Evolutionary conservation across 371 early-diverging fungal species (phyloP).

Genomic region (Umbelopsis sp.): DNA sequence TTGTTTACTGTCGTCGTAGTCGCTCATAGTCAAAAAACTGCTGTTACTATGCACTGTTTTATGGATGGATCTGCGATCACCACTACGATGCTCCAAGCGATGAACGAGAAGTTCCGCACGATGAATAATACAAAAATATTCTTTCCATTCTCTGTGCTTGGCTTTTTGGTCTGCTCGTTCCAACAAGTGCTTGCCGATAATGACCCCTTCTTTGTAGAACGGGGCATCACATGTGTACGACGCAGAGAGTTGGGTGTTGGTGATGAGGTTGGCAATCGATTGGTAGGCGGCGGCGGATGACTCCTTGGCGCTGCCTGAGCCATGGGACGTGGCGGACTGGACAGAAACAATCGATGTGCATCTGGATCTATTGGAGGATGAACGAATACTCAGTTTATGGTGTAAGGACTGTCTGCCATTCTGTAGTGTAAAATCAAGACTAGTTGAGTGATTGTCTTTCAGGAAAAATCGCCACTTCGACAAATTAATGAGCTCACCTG

Average conservation of each 20-base stretch:
- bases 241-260: slow-evolving; percentile 30
- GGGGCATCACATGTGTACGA: slow-evolving; percentile 41
- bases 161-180: slow-evolving; percentile 80
- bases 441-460: too few relatives aligned
- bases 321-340: slow-evolving; percentile 24
- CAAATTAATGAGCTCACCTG: background rate
- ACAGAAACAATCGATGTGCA: slow-evolving; percentile 32
- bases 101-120: slow-evolving; percentile 83
- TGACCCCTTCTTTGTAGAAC: slow-evolving; percentile 72
- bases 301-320: slow-evolving; percentile 23
- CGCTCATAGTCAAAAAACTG: slow-evolving; percentile 16
- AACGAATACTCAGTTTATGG: slow-evolving; percentile 7
- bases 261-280: slow-evolving; percentile 32
- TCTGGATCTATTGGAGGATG: slow-evolving; percentile 27
- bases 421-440: background rate
- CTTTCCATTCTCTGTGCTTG: slow-evolving; percentile 82
- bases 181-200: slow-evolving; percentile 84
- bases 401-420: slow-evolving; percentile 20
- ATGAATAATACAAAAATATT: slow-evolving; percentile 75
- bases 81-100: slow-evolving; percentile 55
- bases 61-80: slow-evolving; percentile 26
- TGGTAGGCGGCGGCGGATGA: slow-evolving; percentile 30
- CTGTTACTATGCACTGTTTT: slow-evolving; percentile 24
- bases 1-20: slow-evolving; percentile 6
- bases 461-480: too few relatives aligned